phyloP scores from a whole-genome alignment of 2,329 filamentous ascomycete genomes.

The Zymoseptoria ardabiliae region DNA sequence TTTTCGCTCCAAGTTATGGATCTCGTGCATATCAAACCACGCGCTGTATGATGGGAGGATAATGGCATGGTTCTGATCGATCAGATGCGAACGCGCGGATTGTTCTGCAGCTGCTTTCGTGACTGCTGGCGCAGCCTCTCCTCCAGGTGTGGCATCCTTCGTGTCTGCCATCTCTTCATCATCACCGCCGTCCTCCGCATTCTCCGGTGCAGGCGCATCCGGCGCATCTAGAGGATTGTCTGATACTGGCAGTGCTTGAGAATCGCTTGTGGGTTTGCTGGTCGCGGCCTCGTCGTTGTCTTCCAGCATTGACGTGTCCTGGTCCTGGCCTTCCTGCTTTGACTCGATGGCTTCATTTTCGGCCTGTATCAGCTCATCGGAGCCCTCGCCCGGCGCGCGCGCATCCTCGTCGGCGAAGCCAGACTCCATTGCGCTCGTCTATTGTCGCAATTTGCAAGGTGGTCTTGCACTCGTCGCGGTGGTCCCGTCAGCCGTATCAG shows the following conservation, averaged over 20 bases:
- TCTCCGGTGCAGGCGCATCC: constrained; percentile 29
- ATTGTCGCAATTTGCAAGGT: not conserved
- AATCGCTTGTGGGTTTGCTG: constrained; percentile 15
- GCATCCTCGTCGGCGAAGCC: constrained; percentile 27
- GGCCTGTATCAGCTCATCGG: constrained; percentile 29
- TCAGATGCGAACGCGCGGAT: constrained; percentile 82
- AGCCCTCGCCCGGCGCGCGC: constrained; percentile 27
- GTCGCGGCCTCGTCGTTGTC: constrained; percentile 17
- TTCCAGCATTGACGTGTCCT: constrained; percentile 31
- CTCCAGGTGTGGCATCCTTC: constrained; percentile 35
- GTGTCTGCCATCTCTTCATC: constrained; percentile 53
- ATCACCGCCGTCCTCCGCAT: constrained; percentile 23
- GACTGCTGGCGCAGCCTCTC: constrained; percentile 34
- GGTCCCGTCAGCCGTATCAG: not conserved
- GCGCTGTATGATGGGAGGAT: constrained; percentile 95
- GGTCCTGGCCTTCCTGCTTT: constrained; percentile 22
- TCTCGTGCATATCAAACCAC: constrained; percentile 96
- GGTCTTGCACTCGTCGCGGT: not conserved
- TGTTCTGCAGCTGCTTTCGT: constrained; percentile 77
- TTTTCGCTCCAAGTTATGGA: constrained; percentile 88
- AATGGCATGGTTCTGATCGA: constrained; percentile 89
- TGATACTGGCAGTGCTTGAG: constrained; percentile 22
- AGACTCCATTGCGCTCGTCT: constrained; percentile 11
- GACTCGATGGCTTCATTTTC: constrained; percentile 30
- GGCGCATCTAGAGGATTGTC: constrained; percentile 35